Conservation (phyloP, 768 basidiomycete genomes). For the Pisolithus tinctorius region DNA sequence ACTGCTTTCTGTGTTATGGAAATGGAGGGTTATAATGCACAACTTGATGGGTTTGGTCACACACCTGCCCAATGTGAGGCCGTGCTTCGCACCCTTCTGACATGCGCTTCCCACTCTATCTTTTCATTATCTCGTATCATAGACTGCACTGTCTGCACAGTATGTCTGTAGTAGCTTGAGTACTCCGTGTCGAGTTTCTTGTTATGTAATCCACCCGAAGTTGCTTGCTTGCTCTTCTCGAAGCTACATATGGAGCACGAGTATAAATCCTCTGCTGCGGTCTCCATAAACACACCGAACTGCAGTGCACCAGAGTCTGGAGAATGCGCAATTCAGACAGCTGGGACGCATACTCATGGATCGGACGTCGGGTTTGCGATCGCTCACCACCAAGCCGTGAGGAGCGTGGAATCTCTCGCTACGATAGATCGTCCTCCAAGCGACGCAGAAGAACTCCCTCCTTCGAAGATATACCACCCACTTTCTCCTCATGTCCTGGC, state of each 20-base stretch:
- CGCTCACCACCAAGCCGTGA: neutral
- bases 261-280: no score
- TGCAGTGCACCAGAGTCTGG: neutral
- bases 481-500: constrained; percentile 58
- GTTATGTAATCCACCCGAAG: no score
- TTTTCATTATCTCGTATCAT: no score
- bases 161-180: no score
- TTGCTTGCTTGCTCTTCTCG: no score
- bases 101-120: constrained; percentile 16
- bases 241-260: no score
- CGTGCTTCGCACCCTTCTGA: constrained; percentile 45
- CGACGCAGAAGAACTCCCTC: constrained; percentile 25
- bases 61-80: constrained; percentile 13
- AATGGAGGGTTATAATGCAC: constrained; percentile 71
- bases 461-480: constrained; percentile 39
- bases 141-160: no score
- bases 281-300: no score
- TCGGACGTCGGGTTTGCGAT: neutral
- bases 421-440: constrained; percentile 36
- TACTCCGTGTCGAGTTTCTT: no score
- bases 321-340: neutral
- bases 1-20: constrained; percentile 28
- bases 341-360: neutral
- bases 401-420: constrained; percentile 33
- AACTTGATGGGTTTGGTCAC: constrained; percentile 23